phyloP scores from a whole-genome alignment of 2,329 filamentous ascomycete genomes.

The Hypomyces rosellus region DNA sequence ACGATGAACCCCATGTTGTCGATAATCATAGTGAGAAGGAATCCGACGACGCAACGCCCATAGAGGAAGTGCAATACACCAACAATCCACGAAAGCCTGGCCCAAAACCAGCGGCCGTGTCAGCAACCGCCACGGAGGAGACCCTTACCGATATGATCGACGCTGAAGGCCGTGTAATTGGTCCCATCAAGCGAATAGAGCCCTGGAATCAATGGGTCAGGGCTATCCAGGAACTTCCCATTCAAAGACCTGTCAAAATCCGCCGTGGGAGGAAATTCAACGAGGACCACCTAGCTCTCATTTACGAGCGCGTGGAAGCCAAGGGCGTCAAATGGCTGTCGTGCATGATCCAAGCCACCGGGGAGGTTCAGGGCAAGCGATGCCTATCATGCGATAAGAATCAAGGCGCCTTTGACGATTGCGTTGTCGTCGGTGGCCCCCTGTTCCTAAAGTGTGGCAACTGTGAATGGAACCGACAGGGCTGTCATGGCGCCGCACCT shows the following conservation, averaged over 20 bases:
- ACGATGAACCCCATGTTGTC: conserved; percentile 15
- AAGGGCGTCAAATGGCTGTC: conserved; percentile 42
- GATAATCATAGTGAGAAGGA: conserved; percentile 4
- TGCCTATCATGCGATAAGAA: conserved; percentile 38
- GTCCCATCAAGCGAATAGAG: conserved; percentile 30
- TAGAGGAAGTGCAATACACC: conserved; percentile 17
- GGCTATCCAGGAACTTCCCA: conserved; percentile 29
- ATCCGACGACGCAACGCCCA: conserved; percentile 8
- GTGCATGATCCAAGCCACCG: conserved; percentile 45
- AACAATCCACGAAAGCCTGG: conserved; percentile 3
- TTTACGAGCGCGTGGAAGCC: conserved; percentile 36
- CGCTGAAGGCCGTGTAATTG: conserved; percentile 32
- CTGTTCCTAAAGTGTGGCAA: conserved; percentile 44
- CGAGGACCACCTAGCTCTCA: conserved; percentile 30
- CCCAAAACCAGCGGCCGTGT: background rate
- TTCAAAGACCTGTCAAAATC: conserved; percentile 35
- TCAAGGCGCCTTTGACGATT: conserved; percentile 39
- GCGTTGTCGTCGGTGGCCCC: conserved; percentile 35
- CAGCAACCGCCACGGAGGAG: conserved; percentile 7
- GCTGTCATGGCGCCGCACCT: conserved; percentile 26
- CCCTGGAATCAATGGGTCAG: conserved; percentile 36
- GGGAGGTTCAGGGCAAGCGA: conserved; percentile 32
- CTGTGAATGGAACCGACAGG: conserved; percentile 43
- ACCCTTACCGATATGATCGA: conserved; percentile 31
- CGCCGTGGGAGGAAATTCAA: conserved; percentile 37